Evolutionary conservation across 768 basidiomycete genomes (phyloP).

Genomic region (Scleroderma bovista): DNA sequence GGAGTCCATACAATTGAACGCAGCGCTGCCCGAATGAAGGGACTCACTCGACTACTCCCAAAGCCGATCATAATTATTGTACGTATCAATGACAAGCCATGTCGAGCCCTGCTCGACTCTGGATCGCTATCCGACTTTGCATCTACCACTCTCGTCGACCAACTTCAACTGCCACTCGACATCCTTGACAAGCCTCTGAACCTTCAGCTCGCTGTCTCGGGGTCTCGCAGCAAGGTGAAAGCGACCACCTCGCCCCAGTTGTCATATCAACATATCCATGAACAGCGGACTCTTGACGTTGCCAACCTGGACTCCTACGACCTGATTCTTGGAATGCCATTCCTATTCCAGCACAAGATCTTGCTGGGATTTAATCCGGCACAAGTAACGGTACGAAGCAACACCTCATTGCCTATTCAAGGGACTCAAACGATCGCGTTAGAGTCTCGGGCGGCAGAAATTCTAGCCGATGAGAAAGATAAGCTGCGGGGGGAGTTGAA

Average conservation of each 20-base stretch:
- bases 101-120: slow-evolving; percentile 19
- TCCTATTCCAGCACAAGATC: slow-evolving; percentile 29
- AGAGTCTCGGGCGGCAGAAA: neutral
- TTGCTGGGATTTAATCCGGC: slow-evolving; percentile 24
- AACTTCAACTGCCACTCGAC: slow-evolving; percentile 16
- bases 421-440: slow-evolving; percentile 5
- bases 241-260: slow-evolving; percentile 5
- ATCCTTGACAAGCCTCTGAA: slow-evolving; percentile 22
- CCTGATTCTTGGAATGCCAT: slow-evolving; percentile 36
- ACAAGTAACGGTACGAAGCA: slow-evolving; percentile 11
- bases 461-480: slow-evolving; percentile 5
- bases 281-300: slow-evolving; percentile 28
- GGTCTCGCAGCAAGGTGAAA: slow-evolving; percentile 25
- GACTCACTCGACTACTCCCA: slow-evolving; percentile 5
- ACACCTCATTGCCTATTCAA: slow-evolving; percentile 7
- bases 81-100: slow-evolving; percentile 15
- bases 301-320: slow-evolving; percentile 36
- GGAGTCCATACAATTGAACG: neutral
- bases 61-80: slow-evolving; percentile 11
- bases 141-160: slow-evolving; percentile 25
- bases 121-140: slow-evolving; percentile 28
- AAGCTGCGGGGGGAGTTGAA: slow-evolving; percentile 9
- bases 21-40: neutral
- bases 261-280: slow-evolving; percentile 15
- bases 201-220: slow-evolving; percentile 27